Conservation (phyloP, 2,329 filamentous ascomycete species). For the Hypoxylon sp. region DNA sequence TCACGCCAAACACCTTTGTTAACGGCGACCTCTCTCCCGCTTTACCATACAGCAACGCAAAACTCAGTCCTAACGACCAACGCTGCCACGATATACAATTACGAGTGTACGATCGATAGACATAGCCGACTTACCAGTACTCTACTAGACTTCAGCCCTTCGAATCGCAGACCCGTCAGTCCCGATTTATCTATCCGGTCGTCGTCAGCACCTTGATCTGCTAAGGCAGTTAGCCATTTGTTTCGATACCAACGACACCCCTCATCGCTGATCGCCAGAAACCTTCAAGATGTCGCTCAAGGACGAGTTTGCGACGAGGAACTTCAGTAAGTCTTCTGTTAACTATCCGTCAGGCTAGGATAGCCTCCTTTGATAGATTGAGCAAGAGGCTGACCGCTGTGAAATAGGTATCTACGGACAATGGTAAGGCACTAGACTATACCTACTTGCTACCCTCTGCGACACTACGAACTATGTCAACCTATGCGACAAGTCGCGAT, state of each 20-base stretch:
- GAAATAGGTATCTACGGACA: slow-evolving; percentile 78
- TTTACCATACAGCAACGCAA: slow-evolving; percentile 1
- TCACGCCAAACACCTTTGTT: slow-evolving; percentile 27
- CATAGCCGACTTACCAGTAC: slow-evolving; percentile 11
- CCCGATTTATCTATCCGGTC: slow-evolving; percentile 36
- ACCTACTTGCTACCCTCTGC: slow-evolving; percentile 15
- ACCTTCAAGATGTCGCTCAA: slow-evolving; percentile 75
- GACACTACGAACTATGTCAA: slow-evolving; percentile 10
- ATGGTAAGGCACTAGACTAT: slow-evolving; percentile 69
- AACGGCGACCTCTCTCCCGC: slow-evolving; percentile 8
- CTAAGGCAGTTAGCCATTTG: slow-evolving; percentile 8
- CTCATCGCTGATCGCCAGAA: slow-evolving; percentile 3
- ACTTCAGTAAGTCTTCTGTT: slow-evolving; percentile 74
- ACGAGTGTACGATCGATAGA: slow-evolving; percentile 20
- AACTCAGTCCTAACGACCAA: slow-evolving; percentile 14
- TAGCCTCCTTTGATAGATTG: slow-evolving; percentile 33
- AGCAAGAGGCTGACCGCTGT: slow-evolving; percentile 54
- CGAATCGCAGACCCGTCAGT: slow-evolving; percentile 36
- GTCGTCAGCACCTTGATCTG: slow-evolving; percentile 37
- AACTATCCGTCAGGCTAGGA: slow-evolving; percentile 16
- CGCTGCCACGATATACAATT: slow-evolving; percentile 25
- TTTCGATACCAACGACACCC: slow-evolving; percentile 25
- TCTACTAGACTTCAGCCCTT: slow-evolving; percentile 11
- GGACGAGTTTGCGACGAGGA: slow-evolving; percentile 79
- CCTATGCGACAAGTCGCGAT: slow-evolving; percentile 11